Percentiles rank a stretch among this genome's conserved stretches.
phyloP scores from a whole-genome alignment of 1,284 basidiomycete genomes.

The Trametes pubescens region DNA sequence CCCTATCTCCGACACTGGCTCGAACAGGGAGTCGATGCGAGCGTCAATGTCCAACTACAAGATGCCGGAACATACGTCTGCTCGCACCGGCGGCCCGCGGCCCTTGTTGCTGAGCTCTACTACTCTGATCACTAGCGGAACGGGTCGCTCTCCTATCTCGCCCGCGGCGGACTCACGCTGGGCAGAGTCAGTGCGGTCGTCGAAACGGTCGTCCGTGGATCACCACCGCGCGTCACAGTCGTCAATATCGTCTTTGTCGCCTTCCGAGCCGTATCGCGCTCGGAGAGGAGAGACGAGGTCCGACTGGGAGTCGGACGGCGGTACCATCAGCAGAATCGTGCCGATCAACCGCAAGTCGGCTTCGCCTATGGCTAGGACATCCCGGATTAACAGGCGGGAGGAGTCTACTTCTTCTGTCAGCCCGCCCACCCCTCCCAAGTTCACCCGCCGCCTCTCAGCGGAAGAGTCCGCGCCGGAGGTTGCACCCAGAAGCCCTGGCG shows the following conservation, averaged over 20 bases:
- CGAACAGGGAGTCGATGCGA: slow-evolving; percentile 33
- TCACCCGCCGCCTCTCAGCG: slow-evolving; percentile 33
- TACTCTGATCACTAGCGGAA: slow-evolving; percentile 47
- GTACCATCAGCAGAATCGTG: slow-evolving; percentile 59
- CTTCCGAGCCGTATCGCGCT: slow-evolving; percentile 47
- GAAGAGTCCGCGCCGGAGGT: slow-evolving; percentile 33
- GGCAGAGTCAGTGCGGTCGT: slow-evolving; percentile 55
- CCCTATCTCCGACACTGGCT: slow-evolving; percentile 47
- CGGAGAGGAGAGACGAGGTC: slow-evolving; percentile 44
- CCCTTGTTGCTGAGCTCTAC: slow-evolving; percentile 65
- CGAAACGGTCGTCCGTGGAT: slow-evolving; percentile 47
- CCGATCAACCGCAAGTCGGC: slow-evolving; percentile 70
- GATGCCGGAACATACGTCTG: slow-evolving; percentile 23
- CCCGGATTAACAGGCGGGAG: slow-evolving; percentile 52
- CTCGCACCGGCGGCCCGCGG: slow-evolving; percentile 50
- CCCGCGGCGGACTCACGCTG: slow-evolving; percentile 49
- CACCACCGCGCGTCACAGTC: slow-evolving; percentile 65
- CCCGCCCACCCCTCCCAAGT: slow-evolving; percentile 37
- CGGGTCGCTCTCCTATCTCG: slow-evolving; percentile 52
- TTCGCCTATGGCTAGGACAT: slow-evolving; percentile 75
- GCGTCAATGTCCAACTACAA: slow-evolving; percentile 47
- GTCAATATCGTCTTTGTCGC: slow-evolving; percentile 67
- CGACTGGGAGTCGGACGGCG: slow-evolving; percentile 64
- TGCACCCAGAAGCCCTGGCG: slow-evolving; percentile 35
- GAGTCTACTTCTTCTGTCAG: slow-evolving; percentile 40